These are phyloP conservation scores for Aspergillus costaricaensis DNA, from an alignment of 2,329 filamentous ascomycete genomes.

Conservation along the genomic window DNA sequence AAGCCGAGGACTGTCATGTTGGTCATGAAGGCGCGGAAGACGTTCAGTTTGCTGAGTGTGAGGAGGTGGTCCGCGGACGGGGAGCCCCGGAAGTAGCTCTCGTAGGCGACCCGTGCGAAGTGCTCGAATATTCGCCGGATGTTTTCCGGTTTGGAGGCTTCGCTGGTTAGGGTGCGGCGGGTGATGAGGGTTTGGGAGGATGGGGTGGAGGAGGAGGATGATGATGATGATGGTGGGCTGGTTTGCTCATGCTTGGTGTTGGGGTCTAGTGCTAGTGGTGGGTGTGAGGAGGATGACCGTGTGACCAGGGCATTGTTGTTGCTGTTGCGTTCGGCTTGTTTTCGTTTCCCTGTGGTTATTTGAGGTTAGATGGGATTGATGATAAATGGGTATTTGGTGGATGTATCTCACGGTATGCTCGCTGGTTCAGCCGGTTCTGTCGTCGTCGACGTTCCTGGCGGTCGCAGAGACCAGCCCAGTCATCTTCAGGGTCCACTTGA, in stretches of 20 bases:
- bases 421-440: conserved; percentile 36
- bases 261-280: background rate
- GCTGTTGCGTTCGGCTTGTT: conserved; percentile 17
- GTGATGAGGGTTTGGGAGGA: background rate
- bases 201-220: background rate
- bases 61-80: conserved; percentile 37
- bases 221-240: background rate
- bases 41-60: conserved; percentile 38
- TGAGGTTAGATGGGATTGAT: background rate
- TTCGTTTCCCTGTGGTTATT: conserved; percentile 22
- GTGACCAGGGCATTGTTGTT: background rate
- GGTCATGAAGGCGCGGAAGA: conserved; percentile 36
- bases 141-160: background rate
- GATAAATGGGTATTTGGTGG: background rate
- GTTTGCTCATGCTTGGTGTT: background rate
- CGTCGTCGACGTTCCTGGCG: conserved; percentile 29
- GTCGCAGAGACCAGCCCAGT: conserved; percentile 31
- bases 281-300: background rate
- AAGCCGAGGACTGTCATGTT: conserved; percentile 34
- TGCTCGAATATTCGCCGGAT: conserved; percentile 13
- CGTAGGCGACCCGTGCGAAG: conserved; percentile 26
- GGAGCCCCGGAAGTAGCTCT: conserved; percentile 29
- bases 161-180: background rate
- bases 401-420: conserved; percentile 28
- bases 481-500: conserved; percentile 17